These are phyloP conservation scores for Yarrowia galli DNA, from an alignment of 1,139 yeast species.

Conservation along the genomic window DNA sequence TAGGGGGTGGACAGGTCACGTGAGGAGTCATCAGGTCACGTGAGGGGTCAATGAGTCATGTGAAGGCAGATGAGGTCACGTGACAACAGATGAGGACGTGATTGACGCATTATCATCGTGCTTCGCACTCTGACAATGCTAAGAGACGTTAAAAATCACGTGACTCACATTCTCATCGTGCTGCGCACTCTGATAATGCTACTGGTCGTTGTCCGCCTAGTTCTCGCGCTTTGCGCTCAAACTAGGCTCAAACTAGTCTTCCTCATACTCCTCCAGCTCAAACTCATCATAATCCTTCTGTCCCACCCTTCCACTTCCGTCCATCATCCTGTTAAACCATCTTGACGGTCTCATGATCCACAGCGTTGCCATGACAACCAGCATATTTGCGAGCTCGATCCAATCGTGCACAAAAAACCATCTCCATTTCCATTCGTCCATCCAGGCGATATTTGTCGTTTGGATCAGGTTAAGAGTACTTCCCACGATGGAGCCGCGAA, in stretches of 20 bases:
- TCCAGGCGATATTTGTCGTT: conserved; percentile 26
- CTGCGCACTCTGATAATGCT: no score
- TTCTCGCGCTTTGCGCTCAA: neutral
- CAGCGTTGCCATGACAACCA: neutral
- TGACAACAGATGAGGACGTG: no score
- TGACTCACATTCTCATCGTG: no score
- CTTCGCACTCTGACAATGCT: no score
- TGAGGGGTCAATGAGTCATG: no score
- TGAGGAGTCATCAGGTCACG: no score
- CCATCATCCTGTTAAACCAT: conserved; percentile 37
- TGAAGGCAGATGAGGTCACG: no score
- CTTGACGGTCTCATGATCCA: conserved; percentile 19
- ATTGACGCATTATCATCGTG: no score
- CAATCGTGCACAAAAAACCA: conserved; percentile 38
- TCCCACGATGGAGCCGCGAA: conserved; percentile 15
- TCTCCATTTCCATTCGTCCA: conserved; percentile 23
- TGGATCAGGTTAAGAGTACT: conserved; percentile 3
- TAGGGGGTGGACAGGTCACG: no score
- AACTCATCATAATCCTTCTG: conserved; percentile 36
- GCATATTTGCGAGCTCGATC: conserved; percentile 17
- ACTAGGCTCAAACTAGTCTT: neutral
- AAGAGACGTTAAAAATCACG: no score
- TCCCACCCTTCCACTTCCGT: conserved; percentile 15
- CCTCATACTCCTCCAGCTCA: conserved; percentile 25
- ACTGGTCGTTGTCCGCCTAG: neutral